phyloP scores from a whole-genome alignment of 2,329 filamentous ascomycete species.

The Cyphellophora europaea region DNA sequence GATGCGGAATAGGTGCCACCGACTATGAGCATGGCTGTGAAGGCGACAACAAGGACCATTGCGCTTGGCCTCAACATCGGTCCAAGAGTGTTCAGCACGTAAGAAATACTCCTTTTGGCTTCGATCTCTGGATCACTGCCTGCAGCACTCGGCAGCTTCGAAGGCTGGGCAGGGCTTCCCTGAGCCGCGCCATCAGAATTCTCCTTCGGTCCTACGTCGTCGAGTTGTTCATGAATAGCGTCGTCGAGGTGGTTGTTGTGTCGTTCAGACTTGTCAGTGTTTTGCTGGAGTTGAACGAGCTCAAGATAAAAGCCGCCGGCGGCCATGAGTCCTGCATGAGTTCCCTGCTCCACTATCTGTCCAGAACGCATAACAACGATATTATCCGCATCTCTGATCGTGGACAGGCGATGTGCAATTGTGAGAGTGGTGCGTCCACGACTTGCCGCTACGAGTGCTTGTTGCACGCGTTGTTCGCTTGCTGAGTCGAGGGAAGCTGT shows the following conservation, averaged over 20 bases:
- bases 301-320: conserved; percentile 36
- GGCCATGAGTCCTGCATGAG: conserved; percentile 24
- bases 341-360: conserved; percentile 24
- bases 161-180: not conserved
- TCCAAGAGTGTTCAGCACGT: conserved; percentile 23
- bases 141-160: too few species aligned
- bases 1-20: conserved; percentile 48
- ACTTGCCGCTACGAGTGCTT: conserved; percentile 22
- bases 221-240: not conserved
- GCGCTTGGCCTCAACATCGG: conserved; percentile 35
- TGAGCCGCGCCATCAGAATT: too few species aligned
- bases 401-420: conserved; percentile 20
- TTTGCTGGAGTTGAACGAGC: conserved; percentile 42
- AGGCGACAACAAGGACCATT: conserved; percentile 36
- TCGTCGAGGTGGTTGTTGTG: conserved; percentile 21
- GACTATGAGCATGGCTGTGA: conserved; percentile 43
- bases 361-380: conserved; percentile 27
- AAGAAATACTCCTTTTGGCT: conserved; percentile 6
- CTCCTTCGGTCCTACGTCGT: too few species aligned
- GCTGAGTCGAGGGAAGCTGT: conserved; percentile 27
- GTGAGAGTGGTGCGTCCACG: conserved; percentile 19
- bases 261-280: too few species aligned
- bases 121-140: not conserved
- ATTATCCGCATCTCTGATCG: conserved; percentile 27
- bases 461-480: conserved; percentile 25